Conservation (phyloP, 208 protist species). For the Naegleria lovaniensis region DNA sequence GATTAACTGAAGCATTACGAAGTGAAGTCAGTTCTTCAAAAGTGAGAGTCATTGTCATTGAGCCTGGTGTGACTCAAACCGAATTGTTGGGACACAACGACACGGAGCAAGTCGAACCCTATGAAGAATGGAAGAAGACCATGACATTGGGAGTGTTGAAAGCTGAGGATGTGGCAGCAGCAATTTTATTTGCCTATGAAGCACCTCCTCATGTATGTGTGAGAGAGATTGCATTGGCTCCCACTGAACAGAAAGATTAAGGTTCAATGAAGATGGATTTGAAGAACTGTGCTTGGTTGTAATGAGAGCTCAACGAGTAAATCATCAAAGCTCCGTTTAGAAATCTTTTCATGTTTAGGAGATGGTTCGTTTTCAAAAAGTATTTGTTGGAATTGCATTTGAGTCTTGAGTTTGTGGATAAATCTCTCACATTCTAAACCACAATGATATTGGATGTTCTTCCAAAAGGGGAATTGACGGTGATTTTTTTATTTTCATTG, state of each 20-base stretch:
- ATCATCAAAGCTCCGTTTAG: no score
- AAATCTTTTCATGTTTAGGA: no score
- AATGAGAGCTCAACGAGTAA: no score
- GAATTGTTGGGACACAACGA: constrained; percentile 35
- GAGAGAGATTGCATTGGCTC: constrained; percentile 32
- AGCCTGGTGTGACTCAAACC: constrained; percentile 38
- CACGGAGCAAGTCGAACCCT: background rate
- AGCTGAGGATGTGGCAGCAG: constrained; percentile 15
- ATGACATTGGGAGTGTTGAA: constrained; percentile 29
- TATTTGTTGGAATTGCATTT: no score
- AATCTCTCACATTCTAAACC: no score
- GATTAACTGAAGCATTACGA: constrained; percentile 38
- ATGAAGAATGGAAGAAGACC: constrained; percentile 35
- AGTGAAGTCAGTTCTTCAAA: constrained; percentile 27
- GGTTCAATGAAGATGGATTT: no score
- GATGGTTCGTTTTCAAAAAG: no score
- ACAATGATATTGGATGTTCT: no score
- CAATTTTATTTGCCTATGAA: constrained; percentile 26
- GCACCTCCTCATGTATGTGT: constrained; percentile 35
- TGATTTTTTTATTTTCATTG: no score
- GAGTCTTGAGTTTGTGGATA: no score
- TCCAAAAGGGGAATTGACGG: no score
- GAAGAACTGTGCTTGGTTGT: no score
- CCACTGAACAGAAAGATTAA: constrained; percentile 33
- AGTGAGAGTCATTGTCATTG: constrained; percentile 33